Base-by-base conservation (phyloP, 2,329 filamentous ascomycete genomes). In the Fonsecaea erecta region DNA sequence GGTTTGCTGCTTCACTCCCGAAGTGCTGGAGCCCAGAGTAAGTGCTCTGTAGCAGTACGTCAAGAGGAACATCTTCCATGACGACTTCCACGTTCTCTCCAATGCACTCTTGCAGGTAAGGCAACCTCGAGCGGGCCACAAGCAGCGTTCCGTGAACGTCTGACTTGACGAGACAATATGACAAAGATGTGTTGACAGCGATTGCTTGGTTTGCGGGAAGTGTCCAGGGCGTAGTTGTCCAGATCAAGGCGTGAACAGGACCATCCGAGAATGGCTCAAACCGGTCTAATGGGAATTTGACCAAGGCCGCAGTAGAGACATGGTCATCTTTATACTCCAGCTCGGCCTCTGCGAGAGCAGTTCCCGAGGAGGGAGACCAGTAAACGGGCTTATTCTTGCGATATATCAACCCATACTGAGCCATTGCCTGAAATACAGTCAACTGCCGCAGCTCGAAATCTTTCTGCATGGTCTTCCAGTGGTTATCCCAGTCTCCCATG, bases 171-270 rank as follows among this genome's bases (percentile, higher is more conserved):
- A 96, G 77, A 3, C 83, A 82, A 75, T 98, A 99, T 51, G 87
- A 81, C 66, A 98, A 79, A 43, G 91, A 87, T 6, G 85, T 81
- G 72, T 92, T 88, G 37, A 98, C 84, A 1, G 92, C 93, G 75
- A 99, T 93, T 0, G 92, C 93, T 74, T 87, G 88, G 75, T 99
- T 99, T 1, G 94, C 93, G 0, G 95, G 94, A 4, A 99, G 81
- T 0, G 95, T 99, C 95, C 95, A 99, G 0, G 95, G 95, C 0
- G 95, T 99, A 0, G 95, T 99, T 1, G 95, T 99, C 95, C 95
- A 99, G 58, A 98, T 91, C n/a, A 95, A 84, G n/a, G 90, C 92
- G 75, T 85, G 90, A 11, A 97, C 74, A 4, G 82, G 79, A 3
- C 83, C 82, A 5, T 77, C 70, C 24, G 82, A 71, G 28, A 74